Evolutionary conservation across 1,139 yeast species (phyloP).

Genomic region (Torulaspora pretoriensis): DNA sequence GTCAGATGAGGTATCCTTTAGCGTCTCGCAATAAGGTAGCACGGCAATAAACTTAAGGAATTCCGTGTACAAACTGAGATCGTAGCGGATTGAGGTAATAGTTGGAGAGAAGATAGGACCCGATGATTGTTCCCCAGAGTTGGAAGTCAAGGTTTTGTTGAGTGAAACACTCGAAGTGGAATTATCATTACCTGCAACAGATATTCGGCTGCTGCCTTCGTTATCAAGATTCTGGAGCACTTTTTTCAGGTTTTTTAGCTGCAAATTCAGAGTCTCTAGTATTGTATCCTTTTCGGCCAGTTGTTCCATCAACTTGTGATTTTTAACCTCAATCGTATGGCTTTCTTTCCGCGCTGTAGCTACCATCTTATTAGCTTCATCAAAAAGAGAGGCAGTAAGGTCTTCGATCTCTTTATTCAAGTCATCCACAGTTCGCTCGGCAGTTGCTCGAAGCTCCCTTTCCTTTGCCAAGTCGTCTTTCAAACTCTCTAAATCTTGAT

Average conservation of each 20-base stretch:
- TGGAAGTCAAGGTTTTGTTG: slow-evolving; percentile 17
- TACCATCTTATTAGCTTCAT: slow-evolving; percentile 79
- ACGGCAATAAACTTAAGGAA: slow-evolving; percentile 38
- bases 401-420: slow-evolving; percentile 73
- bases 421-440: slow-evolving; percentile 56
- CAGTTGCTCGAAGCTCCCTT: slow-evolving; percentile 42
- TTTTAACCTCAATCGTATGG: slow-evolving; percentile 47
- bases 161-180: slow-evolving; percentile 23
- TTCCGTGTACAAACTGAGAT: slow-evolving; percentile 41
- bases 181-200: slow-evolving; percentile 19
- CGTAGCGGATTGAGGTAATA: slow-evolving; percentile 56
- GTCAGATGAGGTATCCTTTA: slow-evolving; percentile 40
- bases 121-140: slow-evolving; percentile 14
- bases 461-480: slow-evolving; percentile 37
- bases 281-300: slow-evolving; percentile 68
- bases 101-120: slow-evolving; percentile 48
- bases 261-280: slow-evolving; percentile 62
- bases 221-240: slow-evolving; percentile 47
- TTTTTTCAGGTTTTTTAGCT: slow-evolving; percentile 63
- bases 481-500: slow-evolving; percentile 38
- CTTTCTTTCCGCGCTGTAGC: slow-evolving; percentile 62
- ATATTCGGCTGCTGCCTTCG: slow-evolving; percentile 30
- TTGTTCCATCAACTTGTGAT: slow-evolving; percentile 54
- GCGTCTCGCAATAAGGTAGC: slow-evolving; percentile 32
- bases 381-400: slow-evolving; percentile 66